Evolutionary conservation across 495 filamentous ascomycete species (phyloP), one percentile per base, ranked within the genome.

Genomic region (Lasiosphaeria hispida): DNA sequence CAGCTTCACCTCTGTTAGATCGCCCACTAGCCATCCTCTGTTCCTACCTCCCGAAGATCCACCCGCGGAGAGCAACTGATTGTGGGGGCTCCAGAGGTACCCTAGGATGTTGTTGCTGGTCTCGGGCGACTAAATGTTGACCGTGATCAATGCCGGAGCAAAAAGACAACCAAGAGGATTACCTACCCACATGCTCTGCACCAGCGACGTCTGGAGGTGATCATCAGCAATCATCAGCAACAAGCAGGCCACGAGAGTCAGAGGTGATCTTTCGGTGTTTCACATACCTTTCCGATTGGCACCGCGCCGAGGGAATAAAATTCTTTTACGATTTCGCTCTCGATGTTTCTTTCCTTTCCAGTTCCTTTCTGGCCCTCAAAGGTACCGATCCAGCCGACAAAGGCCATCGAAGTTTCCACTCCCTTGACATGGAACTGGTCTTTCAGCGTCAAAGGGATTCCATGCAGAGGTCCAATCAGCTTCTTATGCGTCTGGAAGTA

Each of bases 21-120:
- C 23, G 35, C 48, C 23, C 2, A 30, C 23, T 30, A 2, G 23
- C 5, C 23, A 30, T 2, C 23, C 5, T 5, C 5, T 2, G 23
- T 5, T 41, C 41, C 18, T 39, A 57, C 83, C 83, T 0, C 84
- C 84, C 1, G 79, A 80, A 47, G 78, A 83, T 4, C 87, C 87
- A 1, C 87, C 87, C n/a, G 83, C 80, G 42, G 86, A 82, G 0
- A 85, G 75, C 4, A 57, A 48, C 33, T 63, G 77, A 62, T 88
- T 86, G 36, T 77, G 67, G 0, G 87, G 87, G 64, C 90, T 90
- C 23, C 85, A 71, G 0, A 82, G 84, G 7, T 82, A 76, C 6
- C 86, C 86, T 56, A 88, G 83, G 33, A 90, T 68, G 60, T 88
- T 87, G 67, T 87, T 89, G 33, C 80, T 70, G 0, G 80, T 72